Evolutionary conservation across 768 basidiomycete genomes (phyloP).

Genomic region (Termitomyces sp.): DNA sequence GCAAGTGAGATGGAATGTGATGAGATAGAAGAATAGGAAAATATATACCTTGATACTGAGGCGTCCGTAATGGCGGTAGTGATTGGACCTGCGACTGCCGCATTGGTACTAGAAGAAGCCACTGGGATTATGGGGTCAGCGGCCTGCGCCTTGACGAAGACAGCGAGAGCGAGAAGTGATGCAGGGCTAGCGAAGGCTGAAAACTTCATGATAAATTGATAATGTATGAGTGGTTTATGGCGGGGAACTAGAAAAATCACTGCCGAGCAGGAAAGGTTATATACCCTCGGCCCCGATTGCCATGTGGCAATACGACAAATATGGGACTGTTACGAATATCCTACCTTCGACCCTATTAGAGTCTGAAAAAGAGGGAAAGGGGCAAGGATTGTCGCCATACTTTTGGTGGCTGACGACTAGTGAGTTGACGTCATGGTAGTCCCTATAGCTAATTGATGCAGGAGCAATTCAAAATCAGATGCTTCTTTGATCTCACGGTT

Average conservation of each 20-base stretch:
- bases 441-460: not conserved
- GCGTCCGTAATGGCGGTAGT: not conserved
- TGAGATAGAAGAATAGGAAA: not conserved
- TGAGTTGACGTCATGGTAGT: not conserved
- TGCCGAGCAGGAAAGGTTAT: not conserved
- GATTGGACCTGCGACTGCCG: not conserved
- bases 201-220: conserved; percentile 7
- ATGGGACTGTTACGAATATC: not conserved
- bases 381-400: not conserved
- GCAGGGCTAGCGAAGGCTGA: conserved; percentile 3
- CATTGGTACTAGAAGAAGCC: not conserved
- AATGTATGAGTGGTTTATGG: not conserved
- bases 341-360: not conserved
- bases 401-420: not conserved
- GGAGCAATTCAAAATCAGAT: not conserved
- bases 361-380: not conserved
- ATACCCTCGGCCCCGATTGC: not conserved
- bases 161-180: conserved; percentile 1
- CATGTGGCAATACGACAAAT: not conserved
- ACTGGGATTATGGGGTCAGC: not conserved
- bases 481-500: not conserved
- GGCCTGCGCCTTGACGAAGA: not conserved
- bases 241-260: not conserved
- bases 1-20: not conserved
- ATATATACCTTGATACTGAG: not conserved